Evolutionary conservation across 441 rosid species (phyloP).

Genomic region (Metrosideros polymorpha): DNA sequence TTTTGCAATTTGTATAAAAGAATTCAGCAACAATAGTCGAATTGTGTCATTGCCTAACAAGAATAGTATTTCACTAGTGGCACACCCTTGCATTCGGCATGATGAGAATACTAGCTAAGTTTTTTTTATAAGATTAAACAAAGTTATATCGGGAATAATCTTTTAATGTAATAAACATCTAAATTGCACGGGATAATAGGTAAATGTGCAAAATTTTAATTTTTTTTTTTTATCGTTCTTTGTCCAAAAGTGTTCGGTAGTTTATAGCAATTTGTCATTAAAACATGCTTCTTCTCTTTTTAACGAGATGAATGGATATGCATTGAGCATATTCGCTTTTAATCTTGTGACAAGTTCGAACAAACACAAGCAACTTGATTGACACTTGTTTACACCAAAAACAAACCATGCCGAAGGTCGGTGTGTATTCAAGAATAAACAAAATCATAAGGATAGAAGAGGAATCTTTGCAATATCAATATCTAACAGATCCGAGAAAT

Average conservation of each 20-base stretch:
- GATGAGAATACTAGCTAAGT: not conserved
- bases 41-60: not conserved
- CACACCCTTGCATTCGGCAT: not conserved
- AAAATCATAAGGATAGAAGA: no score
- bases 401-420: no score
- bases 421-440: no score
- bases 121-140: not conserved
- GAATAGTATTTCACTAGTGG: not conserved
- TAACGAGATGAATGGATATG: not conserved
- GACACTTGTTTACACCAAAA: no score
- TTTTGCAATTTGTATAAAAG: not conserved
- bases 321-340: not conserved
- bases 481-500: no score
- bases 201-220: no score
- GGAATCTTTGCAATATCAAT: no score
- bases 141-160: not conserved
- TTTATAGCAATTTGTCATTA: not conserved
- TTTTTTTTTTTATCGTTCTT: rapidly evolving
- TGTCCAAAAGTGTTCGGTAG: not conserved
- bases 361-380: no score
- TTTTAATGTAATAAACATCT: not conserved
- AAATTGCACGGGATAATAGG: not conserved
- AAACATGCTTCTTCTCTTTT: not conserved
- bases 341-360: not conserved
- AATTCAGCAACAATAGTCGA: not conserved